Percentiles rank a stretch among this genome's conserved stretches.
These are phyloP conservation scores for Cadophora luteo-olivacea DNA, from an alignment of 2,329 filamentous ascomycete genomes.

Conservation along the genomic window DNA sequence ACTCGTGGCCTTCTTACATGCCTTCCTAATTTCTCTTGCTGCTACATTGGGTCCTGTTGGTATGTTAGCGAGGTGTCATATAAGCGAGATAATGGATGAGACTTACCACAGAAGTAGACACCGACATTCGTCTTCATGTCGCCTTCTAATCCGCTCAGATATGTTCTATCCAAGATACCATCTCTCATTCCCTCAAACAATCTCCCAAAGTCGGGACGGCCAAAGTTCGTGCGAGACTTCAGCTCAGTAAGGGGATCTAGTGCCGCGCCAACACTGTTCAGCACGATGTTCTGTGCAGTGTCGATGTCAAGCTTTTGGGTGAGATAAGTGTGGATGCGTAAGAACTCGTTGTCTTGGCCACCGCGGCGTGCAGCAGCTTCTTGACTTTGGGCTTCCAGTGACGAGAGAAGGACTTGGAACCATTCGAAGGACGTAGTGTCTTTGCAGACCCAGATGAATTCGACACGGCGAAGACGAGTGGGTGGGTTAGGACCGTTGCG, in stretches of 20 bases:
- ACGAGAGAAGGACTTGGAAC: constrained; percentile 94
- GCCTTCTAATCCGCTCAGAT: constrained; percentile 81
- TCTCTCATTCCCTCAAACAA: constrained; percentile 86
- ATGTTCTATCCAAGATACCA: constrained; percentile 84
- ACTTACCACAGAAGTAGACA: constrained; percentile 96
- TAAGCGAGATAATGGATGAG: constrained; percentile 4
- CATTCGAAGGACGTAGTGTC: constrained; percentile 97
- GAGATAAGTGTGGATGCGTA: constrained; percentile 97
- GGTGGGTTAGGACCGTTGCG: constrained; percentile 90
- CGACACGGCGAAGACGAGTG: constrained; percentile 86
- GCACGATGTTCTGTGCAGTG: constrained; percentile 93
- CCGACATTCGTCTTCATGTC: constrained; percentile 84
- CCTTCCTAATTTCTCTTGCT: constrained; percentile 84
- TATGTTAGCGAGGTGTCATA: constrained; percentile 25
- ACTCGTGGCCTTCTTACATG: constrained; percentile 74
- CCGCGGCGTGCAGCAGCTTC: constrained; percentile 71
- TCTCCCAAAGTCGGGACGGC: constrained; percentile 84
- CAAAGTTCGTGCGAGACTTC: constrained; percentile 89
- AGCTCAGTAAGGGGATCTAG: constrained; percentile 93
- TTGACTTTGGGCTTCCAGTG: constrained; percentile 84
- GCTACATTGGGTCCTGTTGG: constrained; percentile 47
- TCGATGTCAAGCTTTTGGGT: constrained; percentile 93
- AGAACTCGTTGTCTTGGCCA: constrained; percentile 78
- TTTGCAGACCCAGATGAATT: constrained; percentile 99
- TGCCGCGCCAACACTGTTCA: constrained; percentile 90